These are phyloP conservation scores for Mikania micrantha DNA, from an alignment of 129 eudicot genomes.

Conservation along the genomic window DNA sequence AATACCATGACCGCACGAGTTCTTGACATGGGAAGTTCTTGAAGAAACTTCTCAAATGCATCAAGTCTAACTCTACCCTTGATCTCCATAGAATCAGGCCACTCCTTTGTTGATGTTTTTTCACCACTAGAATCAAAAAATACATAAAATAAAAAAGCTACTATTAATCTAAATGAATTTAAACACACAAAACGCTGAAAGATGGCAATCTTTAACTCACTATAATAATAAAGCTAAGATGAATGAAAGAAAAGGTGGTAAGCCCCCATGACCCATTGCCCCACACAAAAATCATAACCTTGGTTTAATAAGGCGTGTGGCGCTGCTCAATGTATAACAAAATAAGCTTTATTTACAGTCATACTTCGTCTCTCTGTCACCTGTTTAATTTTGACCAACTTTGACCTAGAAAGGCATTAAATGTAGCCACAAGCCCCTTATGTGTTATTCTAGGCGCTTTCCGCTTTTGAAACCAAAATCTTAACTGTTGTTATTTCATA, in stretches of 20 bases:
- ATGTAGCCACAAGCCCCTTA: no score
- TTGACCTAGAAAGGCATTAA: no score
- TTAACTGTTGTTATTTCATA: no score
- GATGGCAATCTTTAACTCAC: background rate
- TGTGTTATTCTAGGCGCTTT: no score
- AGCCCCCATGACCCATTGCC: background rate
- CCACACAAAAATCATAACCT: background rate
- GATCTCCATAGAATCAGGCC: conserved; percentile 70
- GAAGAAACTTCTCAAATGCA: conserved; percentile 74
- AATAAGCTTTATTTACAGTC: no score
- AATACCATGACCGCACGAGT: conserved; percentile 85
- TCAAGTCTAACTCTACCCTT: conserved; percentile 86
- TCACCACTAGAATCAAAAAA: conserved; percentile 59
- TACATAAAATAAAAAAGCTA: background rate
- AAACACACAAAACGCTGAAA: background rate
- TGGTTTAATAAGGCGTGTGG: no score
- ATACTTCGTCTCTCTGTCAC: no score
- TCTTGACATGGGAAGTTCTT: conserved; percentile 90
- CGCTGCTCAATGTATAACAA: no score
- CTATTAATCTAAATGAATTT: no score
- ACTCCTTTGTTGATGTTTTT: conserved; percentile 68
- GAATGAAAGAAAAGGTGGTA: background rate
- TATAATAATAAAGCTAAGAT: background rate
- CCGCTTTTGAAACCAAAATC: no score
- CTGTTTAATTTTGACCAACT: no score